A percentile compares a stretch with the other conserved stretches of the same genome.
Evolutionary conservation across 257 asterid species (phyloP).

Genomic region (Solanum pimpinellifolium): DNA sequence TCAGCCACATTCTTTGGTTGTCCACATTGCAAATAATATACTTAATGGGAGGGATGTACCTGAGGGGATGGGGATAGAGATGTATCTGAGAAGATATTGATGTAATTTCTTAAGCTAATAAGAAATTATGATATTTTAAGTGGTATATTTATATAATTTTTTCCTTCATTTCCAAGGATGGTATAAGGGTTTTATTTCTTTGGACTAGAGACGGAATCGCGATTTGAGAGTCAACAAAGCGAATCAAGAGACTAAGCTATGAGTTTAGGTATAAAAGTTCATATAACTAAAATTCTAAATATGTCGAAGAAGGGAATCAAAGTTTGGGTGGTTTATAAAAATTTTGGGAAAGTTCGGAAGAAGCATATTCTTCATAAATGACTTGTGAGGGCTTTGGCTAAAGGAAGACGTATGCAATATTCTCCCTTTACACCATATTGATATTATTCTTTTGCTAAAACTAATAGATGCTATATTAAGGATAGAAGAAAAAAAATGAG

Average conservation of each 20-base stretch:
- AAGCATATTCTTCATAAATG: not conserved
- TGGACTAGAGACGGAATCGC: not conserved
- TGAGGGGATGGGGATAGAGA: not conserved
- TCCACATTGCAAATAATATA: not conserved
- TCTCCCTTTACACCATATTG: not conserved
- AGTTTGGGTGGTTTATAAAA: conserved; percentile 1
- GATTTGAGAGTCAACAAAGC: not conserved
- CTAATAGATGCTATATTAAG: not conserved
- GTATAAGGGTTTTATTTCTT: not conserved
- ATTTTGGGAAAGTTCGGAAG: not conserved
- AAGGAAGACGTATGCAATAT: not conserved
- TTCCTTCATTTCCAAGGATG: too few relatives aligned
- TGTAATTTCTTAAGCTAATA: too few relatives aligned
- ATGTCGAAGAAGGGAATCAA: not conserved
- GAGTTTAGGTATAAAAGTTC: not conserved
- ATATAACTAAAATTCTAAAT: too few relatives aligned
- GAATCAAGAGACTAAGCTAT: not conserved
- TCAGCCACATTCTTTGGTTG: not conserved
- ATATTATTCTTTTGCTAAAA: not conserved
- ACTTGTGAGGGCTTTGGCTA: not conserved
- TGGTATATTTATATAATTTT: too few relatives aligned
- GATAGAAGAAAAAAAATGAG: not conserved
- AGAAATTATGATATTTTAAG: not conserved
- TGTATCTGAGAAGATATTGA: not conserved
- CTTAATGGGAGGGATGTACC: not conserved